Base-by-base conservation (phyloP, 2,329 filamentous ascomycete species). In the Periconia sp. region DNA sequence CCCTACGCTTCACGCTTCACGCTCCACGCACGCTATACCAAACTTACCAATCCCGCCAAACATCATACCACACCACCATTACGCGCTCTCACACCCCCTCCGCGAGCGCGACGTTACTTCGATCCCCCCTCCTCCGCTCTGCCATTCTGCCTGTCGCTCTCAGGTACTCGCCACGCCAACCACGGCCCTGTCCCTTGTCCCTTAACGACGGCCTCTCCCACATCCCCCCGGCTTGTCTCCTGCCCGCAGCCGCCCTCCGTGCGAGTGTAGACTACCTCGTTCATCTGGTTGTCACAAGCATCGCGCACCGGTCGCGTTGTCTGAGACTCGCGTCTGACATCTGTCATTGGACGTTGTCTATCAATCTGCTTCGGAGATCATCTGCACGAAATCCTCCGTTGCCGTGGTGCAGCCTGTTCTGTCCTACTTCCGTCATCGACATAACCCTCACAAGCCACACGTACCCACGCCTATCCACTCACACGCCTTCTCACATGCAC, bases 331-430 rank as follows among this genome's bases (percentile, higher is more conserved):
- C 68, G 66, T 71, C 69, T 66, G 63, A 65, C 65, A 63, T 60
- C 61, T 63, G 65, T 60, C 69, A 74, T 71, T 74, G 68, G 71
- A 50, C 62, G 47, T 55, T 60, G 52, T 56, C 52, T 58, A 50
- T 56, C 45, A 52, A 59, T 54, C 59, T 56, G 52, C 60, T 55
- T 53, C 11, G 66, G 70, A 76, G 75, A 80, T 81, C 78, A 81
- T 80, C 78, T 81, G 79, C 78, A 80, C 75, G 74, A 71, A 75
- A 79, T 78, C 76, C 73, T 77, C 76, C 77, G 69, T 37, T 62
- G 57, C 68, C 67, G 65, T 60, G 50, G 57, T 62, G 63, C 64
- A 65, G 59, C 55, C 51, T 52, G 51, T 46, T 55, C 57, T 55
- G 50, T 56, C 57, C 53, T 43, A 54, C 53, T 44, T 27, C 58